Percentiles rank a stretch among this genome's conserved stretches.
phyloP scores from a whole-genome alignment of 257 asterid species.

The Solanum pimpinellifolium region DNA sequence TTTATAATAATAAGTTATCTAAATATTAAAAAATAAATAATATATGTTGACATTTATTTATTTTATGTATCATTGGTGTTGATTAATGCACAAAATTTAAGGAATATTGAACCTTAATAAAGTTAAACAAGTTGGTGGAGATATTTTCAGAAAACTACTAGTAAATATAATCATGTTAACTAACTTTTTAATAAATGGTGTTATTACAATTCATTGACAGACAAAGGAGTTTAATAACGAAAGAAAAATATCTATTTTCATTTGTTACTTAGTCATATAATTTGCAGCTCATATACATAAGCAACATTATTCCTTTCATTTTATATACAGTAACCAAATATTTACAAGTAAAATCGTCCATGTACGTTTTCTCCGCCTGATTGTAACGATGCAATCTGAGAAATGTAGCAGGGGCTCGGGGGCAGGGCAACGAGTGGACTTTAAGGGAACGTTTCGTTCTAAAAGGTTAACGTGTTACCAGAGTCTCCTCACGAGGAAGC shows the following conservation, averaged over 20 bases:
- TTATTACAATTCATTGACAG: fast-evolving
- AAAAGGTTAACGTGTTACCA: neutral
- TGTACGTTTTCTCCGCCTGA: neutral
- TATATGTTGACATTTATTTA: neutral
- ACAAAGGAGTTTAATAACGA: neutral
- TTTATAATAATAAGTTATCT: no score
- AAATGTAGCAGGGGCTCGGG: neutral
- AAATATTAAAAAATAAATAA: no score
- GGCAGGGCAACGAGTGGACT: neutral
- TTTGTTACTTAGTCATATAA: neutral
- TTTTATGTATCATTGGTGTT: neutral
- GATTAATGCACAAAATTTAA: neutral
- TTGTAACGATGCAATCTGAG: neutral
- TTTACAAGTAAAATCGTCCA: neutral
- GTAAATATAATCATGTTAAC: neutral
- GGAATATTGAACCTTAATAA: neutral
- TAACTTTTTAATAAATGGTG: neutral
- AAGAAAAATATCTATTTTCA: neutral
- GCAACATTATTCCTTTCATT: neutral
- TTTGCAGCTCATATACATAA: neutral
- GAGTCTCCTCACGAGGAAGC: neutral
- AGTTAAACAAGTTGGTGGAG: neutral
- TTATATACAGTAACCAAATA: neutral
- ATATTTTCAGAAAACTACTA: neutral
- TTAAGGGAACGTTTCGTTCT: neutral